These are phyloP conservation scores for Marasmius fiardii DNA, from an alignment of 1,284 basidiomycete genomes.

Conservation along the genomic window DNA sequence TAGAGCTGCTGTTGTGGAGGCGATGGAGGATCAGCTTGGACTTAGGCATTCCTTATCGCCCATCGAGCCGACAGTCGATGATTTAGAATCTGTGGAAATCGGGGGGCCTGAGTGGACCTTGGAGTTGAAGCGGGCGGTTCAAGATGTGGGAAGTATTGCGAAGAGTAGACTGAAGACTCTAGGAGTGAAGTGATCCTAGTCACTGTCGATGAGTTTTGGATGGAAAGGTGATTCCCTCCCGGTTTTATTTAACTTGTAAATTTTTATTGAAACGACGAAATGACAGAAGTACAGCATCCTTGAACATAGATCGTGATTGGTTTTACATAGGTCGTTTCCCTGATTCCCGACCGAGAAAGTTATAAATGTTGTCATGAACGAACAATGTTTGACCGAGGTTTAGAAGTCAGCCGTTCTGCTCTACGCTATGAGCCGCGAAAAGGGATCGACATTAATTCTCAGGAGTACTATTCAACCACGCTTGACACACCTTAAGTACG, in stretches of 20 bases:
- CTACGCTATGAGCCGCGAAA: background rate
- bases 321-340: background rate
- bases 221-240: constrained; percentile 1
- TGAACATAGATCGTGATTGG: background rate
- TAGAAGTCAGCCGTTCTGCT: background rate
- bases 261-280: too few species aligned
- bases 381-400: background rate
- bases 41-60: constrained; percentile 45
- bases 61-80: constrained; percentile 35
- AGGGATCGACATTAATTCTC: background rate
- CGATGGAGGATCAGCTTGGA: constrained; percentile 72
- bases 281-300: background rate
- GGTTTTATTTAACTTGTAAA: too few species aligned
- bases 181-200: constrained; percentile 28
- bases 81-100: constrained; percentile 37
- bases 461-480: constrained; percentile 9
- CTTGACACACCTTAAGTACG: constrained; percentile 29
- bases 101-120: constrained; percentile 47
- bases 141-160: constrained; percentile 74
- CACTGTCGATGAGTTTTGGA: background rate
- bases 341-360: background rate
- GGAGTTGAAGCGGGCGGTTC: constrained; percentile 72
- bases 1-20: constrained; percentile 67
- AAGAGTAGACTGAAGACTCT: constrained; percentile 55
- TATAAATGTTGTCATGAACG: background rate